Evolutionary conservation across 768 basidiomycete species (phyloP).

Genomic region (Amanita rimosa): DNA sequence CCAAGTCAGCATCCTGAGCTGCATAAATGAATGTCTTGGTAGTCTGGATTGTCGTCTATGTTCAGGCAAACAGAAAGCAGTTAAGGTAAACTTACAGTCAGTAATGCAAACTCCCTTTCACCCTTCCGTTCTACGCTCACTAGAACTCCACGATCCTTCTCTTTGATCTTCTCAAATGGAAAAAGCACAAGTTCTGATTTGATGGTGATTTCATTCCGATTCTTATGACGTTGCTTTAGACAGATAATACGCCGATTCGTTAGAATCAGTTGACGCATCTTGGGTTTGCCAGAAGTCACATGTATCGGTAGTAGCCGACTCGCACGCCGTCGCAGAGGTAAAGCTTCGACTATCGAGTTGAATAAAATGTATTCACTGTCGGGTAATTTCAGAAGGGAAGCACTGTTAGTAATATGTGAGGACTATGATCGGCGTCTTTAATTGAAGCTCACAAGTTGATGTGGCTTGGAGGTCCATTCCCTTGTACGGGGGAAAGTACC

Average conservation of each 20-base stretch:
- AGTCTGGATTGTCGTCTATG: slow-evolving; percentile 19
- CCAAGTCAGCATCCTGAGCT: slow-evolving; percentile 21
- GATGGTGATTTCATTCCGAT: slow-evolving; percentile 23
- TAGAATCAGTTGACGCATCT: slow-evolving; percentile 42
- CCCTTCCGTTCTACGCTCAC: slow-evolving; percentile 39
- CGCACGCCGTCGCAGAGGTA: slow-evolving; percentile 42
- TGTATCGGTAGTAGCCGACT: slow-evolving; percentile 42
- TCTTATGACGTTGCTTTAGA: slow-evolving; percentile 33
- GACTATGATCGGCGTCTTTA: background rate
- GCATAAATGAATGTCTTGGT: slow-evolving; percentile 35
- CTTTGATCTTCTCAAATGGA: slow-evolving; percentile 21
- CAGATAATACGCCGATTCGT: slow-evolving; percentile 48
- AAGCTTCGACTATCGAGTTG: slow-evolving; percentile 41
- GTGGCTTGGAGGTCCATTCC: slow-evolving; percentile 25
- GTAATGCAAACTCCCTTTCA: slow-evolving; percentile 47
- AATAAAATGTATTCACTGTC: slow-evolving; percentile 38
- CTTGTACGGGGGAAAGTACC: slow-evolving; percentile 42
- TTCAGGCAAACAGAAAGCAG: background rate
- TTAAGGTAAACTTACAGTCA: slow-evolving; percentile 34
- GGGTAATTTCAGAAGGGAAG: slow-evolving; percentile 26
- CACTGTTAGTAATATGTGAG: slow-evolving; percentile 9
- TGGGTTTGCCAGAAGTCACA: slow-evolving; percentile 36
- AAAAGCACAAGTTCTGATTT: slow-evolving; percentile 42
- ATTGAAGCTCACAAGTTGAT: slow-evolving; percentile 32
- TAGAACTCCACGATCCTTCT: slow-evolving; percentile 31